Conservation (phyloP, 257 asterid genomes). For the Ilex aquifolium region DNA sequence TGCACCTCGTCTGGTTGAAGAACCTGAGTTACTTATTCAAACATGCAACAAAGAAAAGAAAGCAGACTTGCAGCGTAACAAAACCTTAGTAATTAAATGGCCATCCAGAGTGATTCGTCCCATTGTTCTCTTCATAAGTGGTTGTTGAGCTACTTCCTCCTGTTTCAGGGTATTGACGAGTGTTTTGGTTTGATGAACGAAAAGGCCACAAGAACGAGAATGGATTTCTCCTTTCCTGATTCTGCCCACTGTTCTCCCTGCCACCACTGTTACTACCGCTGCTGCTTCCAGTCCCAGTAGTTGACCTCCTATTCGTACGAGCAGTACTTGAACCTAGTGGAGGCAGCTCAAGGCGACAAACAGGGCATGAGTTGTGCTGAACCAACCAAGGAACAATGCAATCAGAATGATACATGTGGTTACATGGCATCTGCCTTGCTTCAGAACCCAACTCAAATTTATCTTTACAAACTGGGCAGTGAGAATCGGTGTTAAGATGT, state of each 20-base stretch:
- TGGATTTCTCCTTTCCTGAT: slow-evolving; percentile 73
- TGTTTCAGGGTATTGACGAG: slow-evolving; percentile 24
- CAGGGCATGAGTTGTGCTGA: slow-evolving; percentile 61
- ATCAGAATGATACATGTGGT: slow-evolving; percentile 49
- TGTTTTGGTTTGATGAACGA: slow-evolving; percentile 42
- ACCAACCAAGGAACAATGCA: slow-evolving; percentile 58
- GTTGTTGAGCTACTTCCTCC: slow-evolving; percentile 31
- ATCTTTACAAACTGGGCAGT: slow-evolving; percentile 59
- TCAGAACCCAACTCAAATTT: slow-evolving; percentile 38
- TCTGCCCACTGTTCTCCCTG: slow-evolving; percentile 36
- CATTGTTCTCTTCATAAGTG: no score
- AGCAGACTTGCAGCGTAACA: no score
- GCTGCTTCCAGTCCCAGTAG: slow-evolving; percentile 26
- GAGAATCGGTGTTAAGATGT: slow-evolving; percentile 36
- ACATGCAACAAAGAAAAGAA: no score
- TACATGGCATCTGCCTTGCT: slow-evolving; percentile 51
- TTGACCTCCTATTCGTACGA: slow-evolving; percentile 25
- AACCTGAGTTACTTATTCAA: no score
- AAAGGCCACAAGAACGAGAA: slow-evolving; percentile 75
- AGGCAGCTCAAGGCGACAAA: slow-evolving; percentile 50
- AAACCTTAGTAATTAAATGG: no score
- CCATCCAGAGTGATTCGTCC: no score
- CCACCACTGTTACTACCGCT: slow-evolving; percentile 29
- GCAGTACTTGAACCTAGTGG: slow-evolving; percentile 25
- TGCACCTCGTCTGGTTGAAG: no score